phyloP scores from a whole-genome alignment of 2,329 filamentous ascomycete species.

The Aspergillus ochraceoroseus region DNA sequence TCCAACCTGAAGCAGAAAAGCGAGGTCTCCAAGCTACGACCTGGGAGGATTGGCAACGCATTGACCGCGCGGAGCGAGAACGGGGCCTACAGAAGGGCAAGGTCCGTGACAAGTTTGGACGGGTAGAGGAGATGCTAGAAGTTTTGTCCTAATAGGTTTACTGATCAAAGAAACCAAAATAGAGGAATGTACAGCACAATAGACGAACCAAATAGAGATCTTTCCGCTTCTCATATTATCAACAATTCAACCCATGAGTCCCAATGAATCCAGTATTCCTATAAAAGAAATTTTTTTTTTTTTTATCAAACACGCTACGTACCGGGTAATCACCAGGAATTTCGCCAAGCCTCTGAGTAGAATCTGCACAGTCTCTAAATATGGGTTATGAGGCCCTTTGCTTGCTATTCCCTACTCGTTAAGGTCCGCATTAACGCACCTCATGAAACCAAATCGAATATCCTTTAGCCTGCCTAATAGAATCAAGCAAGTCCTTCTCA shows the following conservation, averaged over 20 bases:
- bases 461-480: too few species aligned
- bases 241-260: too few species aligned
- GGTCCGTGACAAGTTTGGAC: conserved; percentile 63
- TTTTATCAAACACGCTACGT: too few species aligned
- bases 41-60: conserved; percentile 82
- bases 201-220: conserved; percentile 5
- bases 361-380: too few species aligned
- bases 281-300: conserved; percentile 50
- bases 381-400: too few species aligned
- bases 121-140: conserved; percentile 55
- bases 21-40: conserved; percentile 60
- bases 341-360: too few species aligned
- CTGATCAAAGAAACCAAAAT: background rate
- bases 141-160: conserved; percentile 30
- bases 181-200: conserved; percentile 9
- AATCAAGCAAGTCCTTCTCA: too few species aligned
- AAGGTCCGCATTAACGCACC: too few species aligned
- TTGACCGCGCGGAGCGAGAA: conserved; percentile 71
- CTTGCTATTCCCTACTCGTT: too few species aligned
- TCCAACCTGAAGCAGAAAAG: conserved; percentile 57
- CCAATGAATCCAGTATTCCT: background rate
- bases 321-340: too few species aligned
- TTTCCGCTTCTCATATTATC: background rate
- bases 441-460: too few species aligned
- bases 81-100: conserved; percentile 66